These are phyloP conservation scores for Trichoderma koningiopsis DNA, from an alignment of 2,329 filamentous ascomycete species.

Conservation along the genomic window DNA sequence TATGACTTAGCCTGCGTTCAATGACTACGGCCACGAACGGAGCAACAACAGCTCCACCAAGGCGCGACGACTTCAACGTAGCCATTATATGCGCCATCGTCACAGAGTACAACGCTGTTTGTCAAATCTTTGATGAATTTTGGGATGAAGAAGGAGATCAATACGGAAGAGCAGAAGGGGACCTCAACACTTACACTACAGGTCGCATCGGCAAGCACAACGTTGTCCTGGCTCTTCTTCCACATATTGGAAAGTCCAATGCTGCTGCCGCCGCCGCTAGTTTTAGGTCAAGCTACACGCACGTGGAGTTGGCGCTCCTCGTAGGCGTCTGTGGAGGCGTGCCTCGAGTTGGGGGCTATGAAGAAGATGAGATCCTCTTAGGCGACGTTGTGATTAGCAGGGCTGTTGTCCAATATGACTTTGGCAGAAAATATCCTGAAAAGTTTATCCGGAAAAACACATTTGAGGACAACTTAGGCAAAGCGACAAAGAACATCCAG, in stretches of 20 bases:
- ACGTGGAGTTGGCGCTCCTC: slow-evolving; percentile 39
- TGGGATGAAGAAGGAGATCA: slow-evolving; percentile 25
- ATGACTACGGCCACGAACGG: background rate
- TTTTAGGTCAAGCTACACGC: slow-evolving; percentile 38
- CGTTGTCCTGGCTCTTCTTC: slow-evolving; percentile 34
- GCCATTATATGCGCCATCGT: slow-evolving; percentile 27
- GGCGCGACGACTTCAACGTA: slow-evolving; percentile 20
- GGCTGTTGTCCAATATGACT: slow-evolving; percentile 36
- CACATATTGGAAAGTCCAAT: slow-evolving; percentile 35
- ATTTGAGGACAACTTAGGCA: slow-evolving; percentile 32
- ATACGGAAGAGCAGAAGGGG: slow-evolving; percentile 24
- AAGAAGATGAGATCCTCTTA: slow-evolving; percentile 31
- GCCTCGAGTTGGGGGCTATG: slow-evolving; percentile 28
- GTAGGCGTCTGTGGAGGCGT: slow-evolving; percentile 45
- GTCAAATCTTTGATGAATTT: slow-evolving; percentile 26
- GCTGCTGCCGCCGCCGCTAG: slow-evolving; percentile 34
- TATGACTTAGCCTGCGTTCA: background rate
- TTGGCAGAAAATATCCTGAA: slow-evolving; percentile 33
- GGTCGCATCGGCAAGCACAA: slow-evolving; percentile 33
- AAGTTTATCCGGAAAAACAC: slow-evolving; percentile 34
- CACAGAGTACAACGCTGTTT: slow-evolving; percentile 26
- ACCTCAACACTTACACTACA: slow-evolving; percentile 30
- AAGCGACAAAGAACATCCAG: slow-evolving; percentile 34
- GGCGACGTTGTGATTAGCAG: slow-evolving; percentile 40
- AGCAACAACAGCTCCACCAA: background rate